Evolutionary conservation across 2,329 filamentous ascomycete species (phyloP).

Genomic region (Penicillium sp.): DNA sequence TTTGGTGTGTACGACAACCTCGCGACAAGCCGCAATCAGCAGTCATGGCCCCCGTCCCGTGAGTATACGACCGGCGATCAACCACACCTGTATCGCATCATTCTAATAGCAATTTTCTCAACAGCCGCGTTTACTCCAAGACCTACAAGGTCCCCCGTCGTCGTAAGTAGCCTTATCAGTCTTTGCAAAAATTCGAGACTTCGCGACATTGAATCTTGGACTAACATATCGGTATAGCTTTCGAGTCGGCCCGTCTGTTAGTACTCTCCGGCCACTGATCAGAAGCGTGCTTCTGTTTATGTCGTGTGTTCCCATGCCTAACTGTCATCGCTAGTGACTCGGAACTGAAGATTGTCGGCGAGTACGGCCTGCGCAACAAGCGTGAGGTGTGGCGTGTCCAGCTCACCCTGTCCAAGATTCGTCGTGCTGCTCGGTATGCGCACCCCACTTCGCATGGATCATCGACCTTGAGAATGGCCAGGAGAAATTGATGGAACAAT

Average conservation of each 20-base stretch:
- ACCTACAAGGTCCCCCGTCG: conserved; percentile 97
- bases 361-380: conserved; percentile 99
- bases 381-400: conserved; percentile 99
- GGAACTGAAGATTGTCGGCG: conserved; percentile 98
- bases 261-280: conserved; percentile 90
- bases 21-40: too few species aligned
- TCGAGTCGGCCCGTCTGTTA: conserved; percentile 99
- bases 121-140: conserved; percentile 78
- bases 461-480: too few species aligned
- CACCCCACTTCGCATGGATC: too few species aligned
- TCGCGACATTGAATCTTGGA: too few species aligned
- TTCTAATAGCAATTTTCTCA: conserved; percentile 23
- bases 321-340: conserved; percentile 77
- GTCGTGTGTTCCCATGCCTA: conserved; percentile 65
- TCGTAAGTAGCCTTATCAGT: too few species aligned
- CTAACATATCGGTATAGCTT: too few species aligned
- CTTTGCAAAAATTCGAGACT: too few species aligned
- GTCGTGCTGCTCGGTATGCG: conserved; percentile 97
- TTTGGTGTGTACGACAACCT: too few species aligned
- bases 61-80: conserved; percentile 34
- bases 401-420: conserved; percentile 99
- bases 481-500: too few species aligned
- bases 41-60: conserved; percentile 40
- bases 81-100: conserved; percentile 29
- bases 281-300: conserved; percentile 93